These are phyloP conservation scores for Auricularia sp. DNA, from an alignment of 768 basidiomycete genomes.

Conservation along the genomic window DNA sequence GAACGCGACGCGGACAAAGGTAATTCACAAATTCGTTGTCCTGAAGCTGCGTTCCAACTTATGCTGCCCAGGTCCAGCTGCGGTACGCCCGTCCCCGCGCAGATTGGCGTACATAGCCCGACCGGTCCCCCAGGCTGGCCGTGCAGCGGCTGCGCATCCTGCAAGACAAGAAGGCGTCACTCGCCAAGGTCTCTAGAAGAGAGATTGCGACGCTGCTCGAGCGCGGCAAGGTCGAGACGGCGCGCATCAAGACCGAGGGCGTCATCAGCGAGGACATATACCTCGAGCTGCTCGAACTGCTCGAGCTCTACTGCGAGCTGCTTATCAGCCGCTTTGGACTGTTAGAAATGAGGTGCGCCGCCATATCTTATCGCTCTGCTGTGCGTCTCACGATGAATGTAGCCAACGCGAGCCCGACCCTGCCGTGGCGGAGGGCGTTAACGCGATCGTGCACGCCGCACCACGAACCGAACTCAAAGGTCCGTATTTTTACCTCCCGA, in stretches of 20 bases:
- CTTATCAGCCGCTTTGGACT: slow-evolving; percentile 85
- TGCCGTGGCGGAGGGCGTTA: slow-evolving; percentile 77
- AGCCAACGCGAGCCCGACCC: slow-evolving; percentile 81
- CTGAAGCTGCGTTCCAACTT: not conserved
- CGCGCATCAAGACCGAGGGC: slow-evolving; percentile 75
- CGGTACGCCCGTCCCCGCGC: slow-evolving; percentile 9
- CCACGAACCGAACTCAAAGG: slow-evolving; percentile 88
- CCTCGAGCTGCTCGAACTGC: slow-evolving; percentile 78
- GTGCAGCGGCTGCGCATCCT: slow-evolving; percentile 77
- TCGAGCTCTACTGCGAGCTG: slow-evolving; percentile 94
- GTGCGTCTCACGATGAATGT: not conserved
- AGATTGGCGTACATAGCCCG: slow-evolving; percentile 4
- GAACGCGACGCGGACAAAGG: slow-evolving; percentile 16
- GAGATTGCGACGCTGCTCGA: slow-evolving; percentile 78
- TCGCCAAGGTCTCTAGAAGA: slow-evolving; percentile 60
- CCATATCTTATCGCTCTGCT: not conserved
- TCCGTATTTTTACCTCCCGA: slow-evolving; percentile 15
- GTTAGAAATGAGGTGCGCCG: slow-evolving; percentile 68
- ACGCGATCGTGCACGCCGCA: slow-evolving; percentile 81
- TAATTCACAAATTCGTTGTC: slow-evolving; percentile 1
- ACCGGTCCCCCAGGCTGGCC: slow-evolving; percentile 44
- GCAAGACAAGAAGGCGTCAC: slow-evolving; percentile 87
- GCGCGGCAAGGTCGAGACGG: slow-evolving; percentile 72
- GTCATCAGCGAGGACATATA: slow-evolving; percentile 80
- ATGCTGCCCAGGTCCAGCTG: slow-evolving; percentile 9